A percentile compares a stretch with the other conserved stretches of the same genome.
Conservation (phyloP, 305 asterid species). For the Andrographis paniculata region DNA sequence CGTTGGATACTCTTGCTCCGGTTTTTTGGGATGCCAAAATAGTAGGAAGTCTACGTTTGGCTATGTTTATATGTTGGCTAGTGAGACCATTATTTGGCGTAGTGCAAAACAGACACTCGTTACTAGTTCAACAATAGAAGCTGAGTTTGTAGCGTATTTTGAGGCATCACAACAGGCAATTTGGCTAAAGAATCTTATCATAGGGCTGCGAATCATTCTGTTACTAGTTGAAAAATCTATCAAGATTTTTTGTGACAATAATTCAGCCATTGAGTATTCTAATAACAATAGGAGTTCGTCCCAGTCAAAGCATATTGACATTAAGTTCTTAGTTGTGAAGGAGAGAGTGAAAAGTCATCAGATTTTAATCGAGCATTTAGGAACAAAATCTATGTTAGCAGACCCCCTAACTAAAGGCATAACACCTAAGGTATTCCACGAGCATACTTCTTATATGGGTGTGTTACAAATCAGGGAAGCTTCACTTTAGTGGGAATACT, state of each 20-base stretch:
- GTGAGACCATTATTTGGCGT: background rate
- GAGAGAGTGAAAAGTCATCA: background rate
- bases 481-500: background rate
- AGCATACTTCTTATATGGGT: background rate
- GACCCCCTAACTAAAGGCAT: background rate
- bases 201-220: background rate
- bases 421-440: background rate
- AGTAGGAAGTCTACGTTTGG: background rate
- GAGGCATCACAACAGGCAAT: background rate
- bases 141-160: background rate
- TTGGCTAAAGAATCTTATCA: background rate
- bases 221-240: background rate
- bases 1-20: background rate
- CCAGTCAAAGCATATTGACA: constrained; percentile 1
- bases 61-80: background rate
- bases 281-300: background rate
- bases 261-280: background rate
- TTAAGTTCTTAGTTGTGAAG: constrained; percentile 1
- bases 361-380: background rate
- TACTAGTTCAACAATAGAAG: background rate
- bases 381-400: background rate
- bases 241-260: background rate
- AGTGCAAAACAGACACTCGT: background rate
- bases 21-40: background rate
- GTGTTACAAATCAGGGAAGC: background rate